Evolutionary conservation across 2,329 filamentous ascomycete genomes (phyloP).

Genomic region (Cladosporium cucumerinum): DNA sequence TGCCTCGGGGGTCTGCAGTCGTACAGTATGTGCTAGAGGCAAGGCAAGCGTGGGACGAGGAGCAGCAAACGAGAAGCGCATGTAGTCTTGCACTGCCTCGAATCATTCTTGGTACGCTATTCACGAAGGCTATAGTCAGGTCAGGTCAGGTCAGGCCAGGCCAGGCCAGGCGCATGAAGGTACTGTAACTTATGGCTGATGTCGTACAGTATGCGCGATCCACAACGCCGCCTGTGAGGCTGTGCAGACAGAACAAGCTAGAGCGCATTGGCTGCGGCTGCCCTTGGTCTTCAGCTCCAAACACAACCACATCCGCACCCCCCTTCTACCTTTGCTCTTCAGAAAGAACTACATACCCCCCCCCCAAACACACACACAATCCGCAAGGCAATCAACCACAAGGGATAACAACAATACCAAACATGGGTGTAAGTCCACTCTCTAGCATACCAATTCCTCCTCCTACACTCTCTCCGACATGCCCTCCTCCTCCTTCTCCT

Average conservation of each 20-base stretch:
- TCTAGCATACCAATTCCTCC: background rate
- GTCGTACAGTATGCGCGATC: background rate
- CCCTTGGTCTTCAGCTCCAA: slow-evolving; percentile 1
- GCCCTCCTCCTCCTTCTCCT: background rate
- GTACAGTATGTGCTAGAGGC: background rate
- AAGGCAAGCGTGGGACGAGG: background rate
- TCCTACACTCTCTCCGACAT: background rate
- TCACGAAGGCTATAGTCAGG: background rate
- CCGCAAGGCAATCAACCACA: background rate
- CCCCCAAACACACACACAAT: background rate
- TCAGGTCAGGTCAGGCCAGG: too few species aligned
- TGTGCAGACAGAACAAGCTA: background rate
- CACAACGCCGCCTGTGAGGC: background rate
- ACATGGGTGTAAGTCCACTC: slow-evolving; percentile 8
- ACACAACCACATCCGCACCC: background rate
- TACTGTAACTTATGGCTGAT: too few species aligned
- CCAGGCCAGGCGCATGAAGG: background rate
- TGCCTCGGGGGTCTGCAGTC: background rate
- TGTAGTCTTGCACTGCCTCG: background rate
- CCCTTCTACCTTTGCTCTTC: background rate
- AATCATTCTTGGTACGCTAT: background rate
- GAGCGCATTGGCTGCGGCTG: slow-evolving; percentile 1
- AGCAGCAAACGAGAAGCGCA: background rate
- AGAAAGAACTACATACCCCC: background rate
- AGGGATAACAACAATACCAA: background rate